Evolutionary conservation across 2,329 filamentous ascomycete genomes (phyloP).

Genomic region (Phyllosticta citribraziliensis): DNA sequence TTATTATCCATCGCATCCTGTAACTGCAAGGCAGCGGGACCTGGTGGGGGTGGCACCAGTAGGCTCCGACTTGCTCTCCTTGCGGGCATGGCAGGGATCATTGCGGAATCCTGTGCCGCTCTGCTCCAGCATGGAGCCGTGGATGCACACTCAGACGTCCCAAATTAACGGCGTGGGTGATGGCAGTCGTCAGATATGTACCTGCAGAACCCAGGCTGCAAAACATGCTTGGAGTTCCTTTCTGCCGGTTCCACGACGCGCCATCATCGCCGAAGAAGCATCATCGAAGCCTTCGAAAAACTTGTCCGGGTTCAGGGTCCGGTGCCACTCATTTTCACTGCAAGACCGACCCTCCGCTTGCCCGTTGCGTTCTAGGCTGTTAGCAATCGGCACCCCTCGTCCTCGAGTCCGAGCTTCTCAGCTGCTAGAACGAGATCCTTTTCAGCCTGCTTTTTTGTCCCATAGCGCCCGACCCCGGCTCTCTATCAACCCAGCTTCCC

Average conservation of each 20-base stretch:
- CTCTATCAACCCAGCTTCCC: neutral
- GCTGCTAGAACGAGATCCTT: neutral
- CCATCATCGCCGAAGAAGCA: neutral
- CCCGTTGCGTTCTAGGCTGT: neutral
- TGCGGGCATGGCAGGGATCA: neutral
- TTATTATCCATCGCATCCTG: neutral
- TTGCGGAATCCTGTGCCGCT: neutral
- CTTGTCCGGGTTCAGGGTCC: neutral
- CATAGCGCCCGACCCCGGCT: neutral
- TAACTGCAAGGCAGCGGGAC: neutral
- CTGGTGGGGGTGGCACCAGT: neutral
- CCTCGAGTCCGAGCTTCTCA: neutral
- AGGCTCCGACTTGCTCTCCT: neutral
- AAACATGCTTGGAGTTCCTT: neutral
- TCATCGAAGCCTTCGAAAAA: neutral
- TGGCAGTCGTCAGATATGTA: neutral
- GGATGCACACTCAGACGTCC: neutral
- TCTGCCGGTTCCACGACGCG: neutral
- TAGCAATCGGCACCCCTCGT: neutral
- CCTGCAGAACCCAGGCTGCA: neutral
- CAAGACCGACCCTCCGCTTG: neutral
- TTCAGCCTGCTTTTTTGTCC: neutral
- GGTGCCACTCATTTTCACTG: neutral
- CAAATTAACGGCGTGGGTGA: neutral
- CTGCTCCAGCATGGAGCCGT: neutral